Conservation (phyloP, 2,329 filamentous ascomycete species). For the Mycosphaerella sp. region DNA sequence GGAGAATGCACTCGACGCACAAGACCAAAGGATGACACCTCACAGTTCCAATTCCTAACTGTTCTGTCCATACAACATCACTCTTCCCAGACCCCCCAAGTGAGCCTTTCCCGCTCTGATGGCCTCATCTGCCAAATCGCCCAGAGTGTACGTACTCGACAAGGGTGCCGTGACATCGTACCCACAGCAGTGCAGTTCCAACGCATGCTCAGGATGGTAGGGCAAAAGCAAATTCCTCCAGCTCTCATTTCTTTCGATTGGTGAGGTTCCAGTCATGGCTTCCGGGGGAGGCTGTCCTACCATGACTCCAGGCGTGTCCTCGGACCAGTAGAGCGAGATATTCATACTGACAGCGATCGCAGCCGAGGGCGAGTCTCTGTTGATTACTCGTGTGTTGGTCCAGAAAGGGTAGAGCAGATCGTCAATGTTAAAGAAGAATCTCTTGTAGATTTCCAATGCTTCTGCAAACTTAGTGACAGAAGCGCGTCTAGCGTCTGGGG, state of each 20-base stretch:
- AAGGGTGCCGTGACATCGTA: constrained; percentile 18
- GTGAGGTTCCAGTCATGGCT: constrained; percentile 13
- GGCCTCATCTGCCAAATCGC: constrained; percentile 22
- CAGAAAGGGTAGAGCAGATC: constrained; percentile 21
- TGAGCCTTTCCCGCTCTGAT: constrained; percentile 18
- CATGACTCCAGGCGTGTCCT: constrained; percentile 16
- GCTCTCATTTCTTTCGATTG: constrained; percentile 16
- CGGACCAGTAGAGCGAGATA: constrained; percentile 20
- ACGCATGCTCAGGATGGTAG: constrained; percentile 14
- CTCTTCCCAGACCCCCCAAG: constrained; percentile 15
- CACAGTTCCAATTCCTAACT: not conserved
- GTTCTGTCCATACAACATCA: constrained; percentile 17
- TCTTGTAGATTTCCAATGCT: constrained; percentile 16
- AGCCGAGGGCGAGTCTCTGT: not conserved
- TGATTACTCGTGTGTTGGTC: constrained; percentile 18
- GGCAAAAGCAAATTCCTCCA: constrained; percentile 21
- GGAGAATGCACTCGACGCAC: not conserved
- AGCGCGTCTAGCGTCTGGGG: constrained; percentile 3
- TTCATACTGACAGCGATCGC: constrained; percentile 18
- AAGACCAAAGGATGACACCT: too few species aligned
- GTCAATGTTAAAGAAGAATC: constrained; percentile 20
- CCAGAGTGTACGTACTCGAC: constrained; percentile 14
- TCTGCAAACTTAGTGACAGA: constrained; percentile 9
- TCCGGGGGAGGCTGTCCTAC: constrained; percentile 11
- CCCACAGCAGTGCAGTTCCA: constrained; percentile 22